These are phyloP conservation scores for Fusarium oxysporum DNA, from an alignment of 2,329 filamentous ascomycete species.

Conservation along the genomic window DNA sequence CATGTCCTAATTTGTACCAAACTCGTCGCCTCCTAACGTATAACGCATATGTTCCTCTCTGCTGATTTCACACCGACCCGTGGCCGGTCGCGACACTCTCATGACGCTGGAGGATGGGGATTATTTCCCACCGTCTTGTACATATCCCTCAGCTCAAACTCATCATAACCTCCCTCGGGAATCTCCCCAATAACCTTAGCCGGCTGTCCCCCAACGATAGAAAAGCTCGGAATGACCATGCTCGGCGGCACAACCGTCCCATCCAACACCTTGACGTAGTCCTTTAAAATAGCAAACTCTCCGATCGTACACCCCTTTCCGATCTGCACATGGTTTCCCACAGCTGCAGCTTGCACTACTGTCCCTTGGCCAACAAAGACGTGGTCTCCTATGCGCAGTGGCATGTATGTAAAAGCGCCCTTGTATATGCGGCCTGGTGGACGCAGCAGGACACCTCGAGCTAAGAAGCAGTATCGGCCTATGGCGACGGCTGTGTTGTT, in stretches of 20 bases:
- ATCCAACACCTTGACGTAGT: slow-evolving; percentile 89
- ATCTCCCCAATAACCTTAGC: slow-evolving; percentile 85
- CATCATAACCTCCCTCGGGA: slow-evolving; percentile 74
- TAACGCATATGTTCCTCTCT: neutral
- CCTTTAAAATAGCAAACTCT: slow-evolving; percentile 91
- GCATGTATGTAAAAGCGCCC: slow-evolving; percentile 83
- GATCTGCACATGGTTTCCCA: slow-evolving; percentile 89
- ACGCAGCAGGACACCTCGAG: slow-evolving; percentile 79
- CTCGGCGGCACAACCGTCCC: slow-evolving; percentile 84
- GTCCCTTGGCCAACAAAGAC: slow-evolving; percentile 85
- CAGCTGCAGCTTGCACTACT: slow-evolving; percentile 83
- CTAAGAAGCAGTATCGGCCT: slow-evolving; percentile 91
- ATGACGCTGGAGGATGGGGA: slow-evolving; percentile 50
- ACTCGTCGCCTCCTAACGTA: neutral
- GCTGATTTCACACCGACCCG: neutral
- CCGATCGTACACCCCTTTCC: slow-evolving; percentile 81
- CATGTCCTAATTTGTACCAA: too few species aligned
- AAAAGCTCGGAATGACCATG: slow-evolving; percentile 94
- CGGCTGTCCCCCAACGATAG: slow-evolving; percentile 86
- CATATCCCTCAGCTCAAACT: slow-evolving; percentile 72
- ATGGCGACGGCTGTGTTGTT: slow-evolving; percentile 82
- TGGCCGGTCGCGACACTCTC: slow-evolving; percentile 9
- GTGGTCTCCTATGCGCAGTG: slow-evolving; percentile 92
- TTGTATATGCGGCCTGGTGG: slow-evolving; percentile 87
- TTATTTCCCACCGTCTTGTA: slow-evolving; percentile 75